A percentile compares a stretch with the other conserved stretches of the same genome.
Conservation (phyloP, 495 filamentous ascomycete species). For the Lasiosphaeria miniovina region DNA sequence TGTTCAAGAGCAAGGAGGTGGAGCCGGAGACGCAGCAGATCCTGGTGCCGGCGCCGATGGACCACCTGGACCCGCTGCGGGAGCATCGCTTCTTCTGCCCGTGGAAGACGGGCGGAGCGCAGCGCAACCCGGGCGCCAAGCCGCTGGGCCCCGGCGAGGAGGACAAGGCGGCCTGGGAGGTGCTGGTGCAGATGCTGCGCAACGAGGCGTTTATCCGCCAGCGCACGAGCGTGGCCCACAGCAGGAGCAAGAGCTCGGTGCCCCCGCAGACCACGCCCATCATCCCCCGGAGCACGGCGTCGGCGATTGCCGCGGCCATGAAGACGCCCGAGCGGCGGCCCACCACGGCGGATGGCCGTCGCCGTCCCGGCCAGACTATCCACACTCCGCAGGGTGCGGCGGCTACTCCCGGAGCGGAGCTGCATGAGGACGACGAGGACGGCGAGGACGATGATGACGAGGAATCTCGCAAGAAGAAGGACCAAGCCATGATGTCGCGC, state of each 20-base stretch:
- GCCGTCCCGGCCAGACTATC: neutral
- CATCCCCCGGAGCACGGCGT: neutral
- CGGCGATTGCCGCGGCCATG: conserved; percentile 1
- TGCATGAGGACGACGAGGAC: conserved; percentile 15
- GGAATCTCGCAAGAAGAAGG: conserved; percentile 47
- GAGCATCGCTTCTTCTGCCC: conserved; percentile 83
- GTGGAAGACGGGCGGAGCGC: conserved; percentile 63
- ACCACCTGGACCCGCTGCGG: conserved; percentile 60
- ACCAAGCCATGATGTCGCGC: conserved; percentile 53
- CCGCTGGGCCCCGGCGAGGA: conserved; percentile 14
- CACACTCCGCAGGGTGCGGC: too few species aligned
- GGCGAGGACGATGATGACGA: conserved; percentile 37
- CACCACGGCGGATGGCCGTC: conserved; percentile 9
- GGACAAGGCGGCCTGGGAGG: conserved; percentile 43
- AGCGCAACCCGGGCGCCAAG: conserved; percentile 46
- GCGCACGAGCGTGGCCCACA: conserved; percentile 13
- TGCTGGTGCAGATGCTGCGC: conserved; percentile 41
- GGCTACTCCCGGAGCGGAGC: neutral
- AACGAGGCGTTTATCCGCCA: conserved; percentile 44
- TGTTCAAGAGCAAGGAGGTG: conserved; percentile 68
- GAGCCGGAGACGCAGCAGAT: conserved; percentile 44
- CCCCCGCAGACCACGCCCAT: conserved; percentile 10
- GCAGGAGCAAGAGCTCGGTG: conserved; percentile 24
- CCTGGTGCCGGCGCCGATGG: conserved; percentile 56
- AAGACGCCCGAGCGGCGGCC: conserved; percentile 22